A percentile compares a stretch with the other conserved stretches of the same genome.
phyloP scores from a whole-genome alignment of 768 basidiomycete species.

The Clitopilus hobsonii region DNA sequence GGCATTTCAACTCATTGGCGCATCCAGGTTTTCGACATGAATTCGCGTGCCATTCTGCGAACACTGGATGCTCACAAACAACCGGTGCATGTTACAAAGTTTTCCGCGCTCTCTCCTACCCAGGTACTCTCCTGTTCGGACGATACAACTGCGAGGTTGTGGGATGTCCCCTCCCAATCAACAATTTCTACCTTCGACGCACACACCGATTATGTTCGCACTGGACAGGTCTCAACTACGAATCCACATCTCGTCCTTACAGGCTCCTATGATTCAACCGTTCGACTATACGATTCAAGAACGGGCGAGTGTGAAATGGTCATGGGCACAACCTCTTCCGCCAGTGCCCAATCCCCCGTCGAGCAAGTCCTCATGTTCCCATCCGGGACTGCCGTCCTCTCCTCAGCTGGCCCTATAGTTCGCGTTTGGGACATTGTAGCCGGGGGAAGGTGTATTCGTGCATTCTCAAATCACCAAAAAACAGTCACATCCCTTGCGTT shows the following conservation, averaged over 20 bases:
- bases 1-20: conserved; percentile 1
- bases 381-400: conserved; percentile 79
- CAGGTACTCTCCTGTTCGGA: conserved; percentile 94
- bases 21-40: conserved; percentile 83
- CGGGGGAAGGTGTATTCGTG: conserved; percentile 83
- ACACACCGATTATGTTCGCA: conserved; percentile 95
- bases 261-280: conserved; percentile 92
- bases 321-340: conserved; percentile 41
- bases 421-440: conserved; percentile 94
- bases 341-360: conserved; percentile 56
- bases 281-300: conserved; percentile 82
- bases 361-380: conserved; percentile 94
- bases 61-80: conserved; percentile 93
- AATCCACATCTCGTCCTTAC: conserved; percentile 85
- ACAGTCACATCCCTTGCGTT: conserved; percentile 89
- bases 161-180: conserved; percentile 91
- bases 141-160: conserved; percentile 89
- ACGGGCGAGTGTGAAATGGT: conserved; percentile 82
- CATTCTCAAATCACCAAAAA: conserved; percentile 97
- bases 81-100: conserved; percentile 92
- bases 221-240: conserved; percentile 80
- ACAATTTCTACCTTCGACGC: conserved; percentile 73
- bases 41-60: conserved; percentile 88
- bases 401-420: conserved; percentile 88
- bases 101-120: conserved; percentile 76